Evolutionary conservation across 1,284 basidiomycete species (phyloP), one percentile per base, ranked within the genome.

Genomic region (Tilletia walkeri): DNA sequence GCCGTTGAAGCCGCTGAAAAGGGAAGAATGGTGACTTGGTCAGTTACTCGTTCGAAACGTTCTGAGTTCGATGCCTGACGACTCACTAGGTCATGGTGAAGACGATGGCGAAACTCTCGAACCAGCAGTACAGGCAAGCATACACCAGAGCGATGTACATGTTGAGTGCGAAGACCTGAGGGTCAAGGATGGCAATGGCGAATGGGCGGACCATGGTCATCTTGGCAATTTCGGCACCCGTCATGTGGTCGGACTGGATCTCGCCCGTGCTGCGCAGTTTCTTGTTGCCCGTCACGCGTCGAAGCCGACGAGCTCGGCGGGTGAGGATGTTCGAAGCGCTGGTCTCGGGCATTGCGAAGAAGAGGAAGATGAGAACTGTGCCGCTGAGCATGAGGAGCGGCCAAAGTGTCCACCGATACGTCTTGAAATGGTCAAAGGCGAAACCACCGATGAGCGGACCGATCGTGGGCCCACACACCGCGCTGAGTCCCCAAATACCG

Each of bases 261-360:
- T 86, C 84, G 59, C 80, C 79, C 49, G 83, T 77, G 18, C 80
- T 79, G 39, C 74, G 77, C 30, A 85, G 75, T 45, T 83, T 68
- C 5, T 73, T 41, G 75, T 85, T 84, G 2, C 84, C 84, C 0
- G 85, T 85, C 0, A 81, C 59, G 61, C 80, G 79, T 38, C 85
- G 78, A 3, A 85, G 75, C 3, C 85, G 72, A 24, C 73, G 68
- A 4, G 85, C 84, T 2, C 85, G 79, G 36, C 81, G 75, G 65
- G 75, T 69, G 34, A 86, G 80, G 66, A 86, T 84, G 41, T 81
- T 85, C 53, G 76, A 41, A 14, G 73, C 71, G 5, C 77, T 74
- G 3, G 85, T 85, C 67, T 86, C 85, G 18, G 84, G 85, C 2
- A 83, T 66, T 67, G 73, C 54, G 45, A 85, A 67, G 3, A 72